Conservation (phyloP, 1,139 yeast species). For the Nakaseomyces kungkrabaensis region DNA sequence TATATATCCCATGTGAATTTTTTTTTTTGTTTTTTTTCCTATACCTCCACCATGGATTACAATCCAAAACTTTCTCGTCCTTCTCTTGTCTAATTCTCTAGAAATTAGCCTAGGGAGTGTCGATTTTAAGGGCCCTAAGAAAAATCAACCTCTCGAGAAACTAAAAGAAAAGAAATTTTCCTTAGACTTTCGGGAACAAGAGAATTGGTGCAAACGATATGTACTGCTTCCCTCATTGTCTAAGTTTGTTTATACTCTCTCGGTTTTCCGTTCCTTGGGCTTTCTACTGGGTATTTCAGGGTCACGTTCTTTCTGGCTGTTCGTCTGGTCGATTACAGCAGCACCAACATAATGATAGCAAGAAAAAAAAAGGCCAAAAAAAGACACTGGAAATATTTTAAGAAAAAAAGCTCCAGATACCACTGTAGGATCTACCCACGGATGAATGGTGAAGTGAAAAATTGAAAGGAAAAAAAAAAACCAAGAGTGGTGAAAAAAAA, state of each 20-base stretch:
- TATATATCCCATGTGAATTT: background rate
- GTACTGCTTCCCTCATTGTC: too few species aligned
- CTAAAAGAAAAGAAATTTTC: background rate
- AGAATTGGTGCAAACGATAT: too few species aligned
- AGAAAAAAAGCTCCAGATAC: background rate
- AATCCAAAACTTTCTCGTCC: background rate
- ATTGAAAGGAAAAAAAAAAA: too few species aligned
- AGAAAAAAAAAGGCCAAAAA: background rate
- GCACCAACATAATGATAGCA: background rate
- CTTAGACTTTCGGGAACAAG: too few species aligned
- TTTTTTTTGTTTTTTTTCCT: background rate
- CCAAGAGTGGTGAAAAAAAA: background rate
- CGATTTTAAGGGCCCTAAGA: background rate
- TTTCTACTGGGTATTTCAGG: too few species aligned
- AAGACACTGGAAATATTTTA: too few species aligned
- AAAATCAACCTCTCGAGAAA: too few species aligned
- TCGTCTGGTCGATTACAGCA: too few species aligned
- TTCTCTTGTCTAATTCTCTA: background rate
- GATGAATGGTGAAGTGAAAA: background rate
- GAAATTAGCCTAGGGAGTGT: background rate
- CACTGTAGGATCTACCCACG: background rate
- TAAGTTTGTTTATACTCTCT: too few species aligned
- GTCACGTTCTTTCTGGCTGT: too few species aligned
- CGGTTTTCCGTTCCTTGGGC: too few species aligned
- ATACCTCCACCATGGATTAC: background rate